phyloP scores from a whole-genome alignment of 1,284 basidiomycete genomes.

The Leccinum fallax region DNA sequence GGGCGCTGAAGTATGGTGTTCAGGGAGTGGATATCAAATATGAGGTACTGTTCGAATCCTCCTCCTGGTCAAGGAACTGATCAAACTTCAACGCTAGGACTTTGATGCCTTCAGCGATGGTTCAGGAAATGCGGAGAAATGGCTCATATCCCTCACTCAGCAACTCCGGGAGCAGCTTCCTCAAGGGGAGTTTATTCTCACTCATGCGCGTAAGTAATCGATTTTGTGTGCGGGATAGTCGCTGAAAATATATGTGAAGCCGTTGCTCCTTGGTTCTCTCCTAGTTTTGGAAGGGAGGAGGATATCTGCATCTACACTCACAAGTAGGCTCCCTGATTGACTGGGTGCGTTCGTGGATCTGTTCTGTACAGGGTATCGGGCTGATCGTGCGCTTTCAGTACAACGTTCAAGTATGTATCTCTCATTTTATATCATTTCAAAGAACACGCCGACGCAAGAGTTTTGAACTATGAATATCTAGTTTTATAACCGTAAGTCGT shows the following conservation, averaged over 20 bases:
- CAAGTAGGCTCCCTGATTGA: conserved; percentile 59
- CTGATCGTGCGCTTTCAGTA: conserved; percentile 31
- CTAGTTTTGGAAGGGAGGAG: conserved; percentile 1
- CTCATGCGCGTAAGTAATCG: conserved; percentile 38
- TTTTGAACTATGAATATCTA: conserved; percentile 19
- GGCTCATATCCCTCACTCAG: conserved; percentile 46
- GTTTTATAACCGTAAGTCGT: conserved; percentile 62
- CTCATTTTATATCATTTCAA: background rate
- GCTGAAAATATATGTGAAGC: background rate
- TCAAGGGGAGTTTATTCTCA: conserved; percentile 37
- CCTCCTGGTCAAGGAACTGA: background rate
- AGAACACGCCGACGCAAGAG: background rate
- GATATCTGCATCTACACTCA: conserved; percentile 55
- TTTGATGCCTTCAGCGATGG: conserved; percentile 44
- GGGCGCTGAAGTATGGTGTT: conserved; percentile 49
- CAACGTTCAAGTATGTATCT: conserved; percentile 42
- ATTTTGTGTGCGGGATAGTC: background rate
- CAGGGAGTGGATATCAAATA: conserved; percentile 62
- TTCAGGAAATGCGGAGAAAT: conserved; percentile 38
- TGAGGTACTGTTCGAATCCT: conserved; percentile 36
- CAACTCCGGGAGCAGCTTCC: conserved; percentile 39
- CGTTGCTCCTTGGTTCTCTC: conserved; percentile 6
- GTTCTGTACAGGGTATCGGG: background rate
- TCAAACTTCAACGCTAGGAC: conserved; percentile 40
- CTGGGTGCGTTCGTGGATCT: conserved; percentile 37